Percentiles rank a stretch among this genome's conserved stretches.
phyloP scores from a whole-genome alignment of 139 green algal species.

The Yamagishiella unicocca region DNA sequence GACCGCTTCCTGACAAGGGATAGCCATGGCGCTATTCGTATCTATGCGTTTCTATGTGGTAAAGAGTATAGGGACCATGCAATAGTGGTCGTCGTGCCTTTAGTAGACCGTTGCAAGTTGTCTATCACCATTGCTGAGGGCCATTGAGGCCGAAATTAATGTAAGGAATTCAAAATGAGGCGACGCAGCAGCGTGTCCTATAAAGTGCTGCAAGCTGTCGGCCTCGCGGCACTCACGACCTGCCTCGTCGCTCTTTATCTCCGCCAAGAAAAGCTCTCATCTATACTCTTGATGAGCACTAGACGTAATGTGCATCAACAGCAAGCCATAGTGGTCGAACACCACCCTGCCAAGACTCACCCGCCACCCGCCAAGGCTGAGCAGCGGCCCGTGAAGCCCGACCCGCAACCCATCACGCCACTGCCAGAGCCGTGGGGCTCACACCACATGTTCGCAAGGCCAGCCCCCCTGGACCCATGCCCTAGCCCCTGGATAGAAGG shows the following conservation, averaged over 20 bases:
- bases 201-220: background rate
- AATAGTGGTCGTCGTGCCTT: too few species aligned
- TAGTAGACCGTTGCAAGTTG: too few species aligned
- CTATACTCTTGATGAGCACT: background rate
- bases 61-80: too few species aligned
- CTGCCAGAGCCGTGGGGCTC: conserved; percentile 31
- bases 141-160: background rate
- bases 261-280: background rate
- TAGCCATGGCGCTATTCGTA: too few species aligned
- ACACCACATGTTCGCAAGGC: background rate
- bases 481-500: conserved; percentile 12
- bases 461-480: background rate
- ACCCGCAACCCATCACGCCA: background rate
- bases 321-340: too few species aligned
- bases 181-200: background rate
- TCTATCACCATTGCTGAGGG: too few species aligned
- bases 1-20: too few species aligned
- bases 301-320: background rate
- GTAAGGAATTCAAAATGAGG: background rate
- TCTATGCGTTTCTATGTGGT: too few species aligned
- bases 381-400: background rate
- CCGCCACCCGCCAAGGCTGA: too few species aligned
- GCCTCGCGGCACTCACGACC: background rate
- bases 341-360: too few species aligned
- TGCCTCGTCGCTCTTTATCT: background rate